These are phyloP conservation scores for Dianthus caryophyllus DNA, from an alignment of 148 eudicot species.

Conservation along the genomic window DNA sequence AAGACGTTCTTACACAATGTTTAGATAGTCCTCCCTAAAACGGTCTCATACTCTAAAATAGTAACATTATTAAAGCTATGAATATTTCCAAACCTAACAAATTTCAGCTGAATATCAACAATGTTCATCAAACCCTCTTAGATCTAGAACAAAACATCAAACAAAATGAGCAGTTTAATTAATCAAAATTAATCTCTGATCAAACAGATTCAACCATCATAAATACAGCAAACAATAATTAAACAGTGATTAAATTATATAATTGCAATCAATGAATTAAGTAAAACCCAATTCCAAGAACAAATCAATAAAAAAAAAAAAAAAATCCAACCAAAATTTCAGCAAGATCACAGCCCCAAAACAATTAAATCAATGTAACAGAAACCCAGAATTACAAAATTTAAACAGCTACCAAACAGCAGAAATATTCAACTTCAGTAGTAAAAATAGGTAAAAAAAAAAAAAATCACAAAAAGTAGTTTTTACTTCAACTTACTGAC, in stretches of 20 bases:
- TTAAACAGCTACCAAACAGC: slow-evolving; percentile 12
- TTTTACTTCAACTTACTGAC: slow-evolving; percentile 46
- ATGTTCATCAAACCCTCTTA: slow-evolving; percentile 13
- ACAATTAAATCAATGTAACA: background rate
- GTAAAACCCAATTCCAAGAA: slow-evolving; percentile 3
- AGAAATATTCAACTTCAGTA: slow-evolving; percentile 1
- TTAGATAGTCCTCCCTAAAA: no score
- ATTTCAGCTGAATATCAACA: background rate
- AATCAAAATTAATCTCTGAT: background rate
- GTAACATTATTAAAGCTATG: no score
- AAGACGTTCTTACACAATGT: no score
- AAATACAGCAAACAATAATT: slow-evolving; percentile 14
- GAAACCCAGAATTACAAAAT: slow-evolving; percentile 10
- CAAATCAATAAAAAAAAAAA: background rate
- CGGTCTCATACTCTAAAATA: no score
- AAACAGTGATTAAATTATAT: background rate
- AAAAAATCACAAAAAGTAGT: slow-evolving; percentile 1
- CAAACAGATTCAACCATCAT: slow-evolving; percentile 2
- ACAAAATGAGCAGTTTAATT: background rate
- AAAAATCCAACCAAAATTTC: slow-evolving; percentile 10
- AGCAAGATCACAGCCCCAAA: slow-evolving; percentile 30
- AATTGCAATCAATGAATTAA: slow-evolving; percentile 8
- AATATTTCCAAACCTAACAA: background rate
- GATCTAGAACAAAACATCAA: slow-evolving; percentile 21
- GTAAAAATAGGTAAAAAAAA: background rate